Evolutionary conservation across 345 rosid genomes (phyloP), one percentile per base, ranked within the genome.

Genomic region (Rubroshorea leprosula): DNA sequence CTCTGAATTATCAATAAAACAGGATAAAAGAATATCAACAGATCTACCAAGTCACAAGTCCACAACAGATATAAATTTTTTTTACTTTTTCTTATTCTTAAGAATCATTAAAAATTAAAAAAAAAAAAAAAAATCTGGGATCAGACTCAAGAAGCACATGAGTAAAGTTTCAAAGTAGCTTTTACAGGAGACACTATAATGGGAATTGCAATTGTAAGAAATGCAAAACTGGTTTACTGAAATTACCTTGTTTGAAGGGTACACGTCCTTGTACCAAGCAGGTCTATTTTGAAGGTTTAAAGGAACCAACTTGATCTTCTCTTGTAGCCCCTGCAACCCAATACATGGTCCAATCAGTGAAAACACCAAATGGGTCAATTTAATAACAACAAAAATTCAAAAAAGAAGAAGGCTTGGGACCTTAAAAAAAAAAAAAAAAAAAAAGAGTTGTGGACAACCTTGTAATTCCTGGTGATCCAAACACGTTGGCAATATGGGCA

Each of bases 401-500:
- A 44, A 7, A 13, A 44, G 47, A 14, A 14, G 14, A 44, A 44
- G 6, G 47, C 6, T 56, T 15, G 22, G 26, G 3, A 38, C 0
- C 17, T 17, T 9, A 45, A 20, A 27, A 6, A 55, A 39, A 22
- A 14, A 8, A 3, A 41, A 51, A 38, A 18, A 14, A 43, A 21
- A 44, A 12, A 45, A 50, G 8, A 61, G 11, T 23, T 38, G 38
- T 51, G 29, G 16, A 31, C 18, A 19, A 86, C 95, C 97, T 89
- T 89, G 61, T 68, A 62, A 68, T 92, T 86, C 67, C 98, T 78
- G 61, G 95, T 83, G 85, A 92, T 89, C 98, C 98, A 89, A 56
- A 71, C 97, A 26, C 98, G 89, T 67, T 86, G 97, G 7, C 93
- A 89, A 67, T 5, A 92, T 22, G 98, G 98, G 67, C 98, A 86